Conservation (phyloP, 257 asterid species). For the Fraxinus cuspidata region DNA sequence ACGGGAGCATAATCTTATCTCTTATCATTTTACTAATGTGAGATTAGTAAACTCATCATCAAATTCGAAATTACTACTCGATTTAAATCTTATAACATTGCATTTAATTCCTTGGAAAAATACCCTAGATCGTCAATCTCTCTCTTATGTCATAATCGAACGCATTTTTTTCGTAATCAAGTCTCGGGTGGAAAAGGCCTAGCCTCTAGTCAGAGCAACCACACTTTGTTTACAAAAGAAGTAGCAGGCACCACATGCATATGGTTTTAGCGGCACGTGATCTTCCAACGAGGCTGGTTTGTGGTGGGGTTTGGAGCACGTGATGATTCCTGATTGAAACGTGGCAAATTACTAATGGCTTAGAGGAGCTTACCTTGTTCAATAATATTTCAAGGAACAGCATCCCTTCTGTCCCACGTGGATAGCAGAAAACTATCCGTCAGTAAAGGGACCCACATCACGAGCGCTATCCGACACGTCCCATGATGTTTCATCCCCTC, state of each 20-base stretch:
- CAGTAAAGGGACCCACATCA: constrained; percentile 35
- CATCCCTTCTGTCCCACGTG: constrained; percentile 51
- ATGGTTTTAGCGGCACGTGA: constrained; percentile 41
- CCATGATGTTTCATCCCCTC: constrained; percentile 22
- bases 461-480: constrained; percentile 47
- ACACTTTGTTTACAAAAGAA: background rate
- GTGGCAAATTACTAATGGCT: constrained; percentile 33
- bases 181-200: background rate
- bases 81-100: too few species aligned
- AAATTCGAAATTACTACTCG: too few species aligned
- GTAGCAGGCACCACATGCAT: background rate
- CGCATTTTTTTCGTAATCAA: background rate
- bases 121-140: too few species aligned
- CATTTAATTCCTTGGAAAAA: too few species aligned
- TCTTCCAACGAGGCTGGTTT: constrained; percentile 7
- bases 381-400: constrained; percentile 35
- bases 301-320: constrained; percentile 39
- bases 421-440: constrained; percentile 21
- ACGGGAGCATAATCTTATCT: too few species aligned
- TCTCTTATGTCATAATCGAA: background rate
- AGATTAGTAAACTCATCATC: too few species aligned
- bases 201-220: background rate
- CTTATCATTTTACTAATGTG: too few species aligned
- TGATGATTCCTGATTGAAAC: constrained; percentile 35
- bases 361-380: constrained; percentile 33